These are phyloP conservation scores for Zygotorulaspora mrakii DNA, from an alignment of 1,139 yeast genomes.

Conservation along the genomic window DNA sequence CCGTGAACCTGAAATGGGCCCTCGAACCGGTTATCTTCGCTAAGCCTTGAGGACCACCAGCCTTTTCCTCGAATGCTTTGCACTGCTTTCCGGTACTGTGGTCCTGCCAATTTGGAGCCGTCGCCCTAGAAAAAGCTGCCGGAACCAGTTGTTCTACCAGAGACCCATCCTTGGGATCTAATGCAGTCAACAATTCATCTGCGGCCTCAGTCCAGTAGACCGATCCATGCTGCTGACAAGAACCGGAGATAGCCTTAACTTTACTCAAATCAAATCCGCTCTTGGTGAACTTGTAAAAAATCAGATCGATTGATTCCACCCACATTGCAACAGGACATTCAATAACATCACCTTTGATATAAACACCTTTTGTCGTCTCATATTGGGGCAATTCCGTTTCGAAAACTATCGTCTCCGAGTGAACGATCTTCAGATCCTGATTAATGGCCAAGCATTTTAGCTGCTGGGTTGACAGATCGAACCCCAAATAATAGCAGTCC, in stretches of 20 bases:
- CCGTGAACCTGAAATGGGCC: conserved; percentile 88
- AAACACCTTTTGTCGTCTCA: conserved; percentile 68
- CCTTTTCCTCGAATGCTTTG: conserved; percentile 53
- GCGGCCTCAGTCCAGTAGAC: conserved; percentile 69
- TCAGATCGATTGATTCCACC: conserved; percentile 74
- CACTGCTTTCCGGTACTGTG: conserved; percentile 78
- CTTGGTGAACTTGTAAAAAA: conserved; percentile 46
- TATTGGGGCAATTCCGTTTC: conserved; percentile 61
- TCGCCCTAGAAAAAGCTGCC: conserved; percentile 54
- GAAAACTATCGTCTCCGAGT: conserved; percentile 66
- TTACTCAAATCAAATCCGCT: conserved; percentile 50
- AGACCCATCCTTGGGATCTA: conserved; percentile 29
- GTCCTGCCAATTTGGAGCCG: conserved; percentile 94
- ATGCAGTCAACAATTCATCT: conserved; percentile 38
- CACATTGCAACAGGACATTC: conserved; percentile 84
- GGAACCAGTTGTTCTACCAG: conserved; percentile 47
- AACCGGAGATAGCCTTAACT: conserved; percentile 75
- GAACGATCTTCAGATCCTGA: conserved; percentile 48
- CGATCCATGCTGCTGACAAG: conserved; percentile 92
- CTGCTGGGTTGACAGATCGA: conserved; percentile 89
- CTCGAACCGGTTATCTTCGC: conserved; percentile 77
- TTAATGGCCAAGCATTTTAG: conserved; percentile 70
- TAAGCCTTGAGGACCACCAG: conserved; percentile 54
- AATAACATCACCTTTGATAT: conserved; percentile 49
- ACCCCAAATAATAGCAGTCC: conserved; percentile 54